phyloP scores from a whole-genome alignment of 306 rosid genomes.

The Pyrus bretschneideri region DNA sequence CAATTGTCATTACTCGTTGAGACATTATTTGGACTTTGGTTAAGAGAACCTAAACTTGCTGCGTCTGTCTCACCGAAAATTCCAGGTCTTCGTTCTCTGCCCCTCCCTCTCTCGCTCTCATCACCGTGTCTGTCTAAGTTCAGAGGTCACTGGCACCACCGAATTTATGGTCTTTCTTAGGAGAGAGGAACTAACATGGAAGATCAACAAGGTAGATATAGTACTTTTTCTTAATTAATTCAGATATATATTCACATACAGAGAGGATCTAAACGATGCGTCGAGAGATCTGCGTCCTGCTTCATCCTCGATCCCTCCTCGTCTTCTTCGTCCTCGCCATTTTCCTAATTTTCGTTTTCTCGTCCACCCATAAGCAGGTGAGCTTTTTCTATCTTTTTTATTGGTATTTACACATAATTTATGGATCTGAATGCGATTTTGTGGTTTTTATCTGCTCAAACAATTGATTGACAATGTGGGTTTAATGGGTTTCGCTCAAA shows the following conservation, averaged over 20 bases:
- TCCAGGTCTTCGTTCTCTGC: not conserved
- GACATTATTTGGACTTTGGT: not conserved
- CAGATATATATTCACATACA: not conserved
- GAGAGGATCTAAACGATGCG: constrained; percentile 32
- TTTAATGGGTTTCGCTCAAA: not conserved
- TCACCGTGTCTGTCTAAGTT: not conserved
- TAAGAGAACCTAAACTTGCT: not conserved
- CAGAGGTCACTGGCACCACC: constrained; percentile 4
- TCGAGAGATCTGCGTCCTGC: constrained; percentile 42
- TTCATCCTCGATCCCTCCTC: constrained; percentile 49
- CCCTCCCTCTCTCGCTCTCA: not conserved
- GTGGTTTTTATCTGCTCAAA: not conserved
- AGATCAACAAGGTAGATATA: not conserved
- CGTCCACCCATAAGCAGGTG: constrained; percentile 17
- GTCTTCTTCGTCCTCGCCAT: constrained; percentile 32
- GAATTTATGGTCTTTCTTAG: not conserved
- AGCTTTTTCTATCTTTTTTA: not conserved
- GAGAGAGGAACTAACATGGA: not conserved
- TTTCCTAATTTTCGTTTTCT: constrained; percentile 39
- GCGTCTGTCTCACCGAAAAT: not conserved
- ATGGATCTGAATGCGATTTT: constrained; percentile 19
- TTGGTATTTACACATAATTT: not conserved
- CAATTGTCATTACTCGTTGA: not conserved
- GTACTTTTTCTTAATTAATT: constrained; percentile 2
- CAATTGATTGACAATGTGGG: not conserved